Percentiles rank a stretch among this genome's conserved stretches.
phyloP scores from a whole-genome alignment of 306 rosid genomes.

The Quercus alba region DNA sequence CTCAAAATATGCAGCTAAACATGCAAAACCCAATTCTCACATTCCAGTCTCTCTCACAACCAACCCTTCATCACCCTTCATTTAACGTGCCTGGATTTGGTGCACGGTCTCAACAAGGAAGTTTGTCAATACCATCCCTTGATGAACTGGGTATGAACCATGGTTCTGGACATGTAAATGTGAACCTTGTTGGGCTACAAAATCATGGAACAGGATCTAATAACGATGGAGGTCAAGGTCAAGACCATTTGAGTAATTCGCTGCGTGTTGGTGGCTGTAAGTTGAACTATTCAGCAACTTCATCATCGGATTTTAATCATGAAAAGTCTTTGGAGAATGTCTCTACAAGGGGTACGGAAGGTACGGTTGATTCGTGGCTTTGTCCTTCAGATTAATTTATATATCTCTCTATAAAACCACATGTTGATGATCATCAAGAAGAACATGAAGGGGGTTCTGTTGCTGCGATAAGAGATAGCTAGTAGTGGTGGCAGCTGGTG shows the following conservation, averaged over 20 bases:
- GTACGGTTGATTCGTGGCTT: constrained; percentile 68
- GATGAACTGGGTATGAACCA: constrained; percentile 36
- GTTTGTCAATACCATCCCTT: constrained; percentile 28
- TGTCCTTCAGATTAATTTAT: constrained; percentile 56
- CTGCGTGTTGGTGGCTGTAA: constrained; percentile 34
- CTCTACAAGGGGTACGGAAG: constrained; percentile 41
- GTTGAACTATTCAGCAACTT: constrained; percentile 34
- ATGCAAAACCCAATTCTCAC: constrained; percentile 46
- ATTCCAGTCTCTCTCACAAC: constrained; percentile 31
- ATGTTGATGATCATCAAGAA: constrained; percentile 9
- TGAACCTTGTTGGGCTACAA: constrained; percentile 14
- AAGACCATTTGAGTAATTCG: constrained; percentile 11
- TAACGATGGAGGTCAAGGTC: background rate
- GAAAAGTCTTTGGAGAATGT: constrained; percentile 41
- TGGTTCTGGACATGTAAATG: constrained; percentile 15
- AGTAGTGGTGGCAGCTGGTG: constrained; percentile 23
- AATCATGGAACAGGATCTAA: background rate
- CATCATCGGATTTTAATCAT: constrained; percentile 36
- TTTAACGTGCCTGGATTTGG: constrained; percentile 18
- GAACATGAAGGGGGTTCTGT: background rate
- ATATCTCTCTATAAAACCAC: constrained; percentile 29
- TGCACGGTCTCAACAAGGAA: constrained; percentile 21
- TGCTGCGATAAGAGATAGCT: background rate
- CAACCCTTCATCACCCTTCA: constrained; percentile 23
- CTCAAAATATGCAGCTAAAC: constrained; percentile 30